These are phyloP conservation scores for Gliomastix tumulicola DNA, from an alignment of 2,329 filamentous ascomycete species.

Conservation along the genomic window DNA sequence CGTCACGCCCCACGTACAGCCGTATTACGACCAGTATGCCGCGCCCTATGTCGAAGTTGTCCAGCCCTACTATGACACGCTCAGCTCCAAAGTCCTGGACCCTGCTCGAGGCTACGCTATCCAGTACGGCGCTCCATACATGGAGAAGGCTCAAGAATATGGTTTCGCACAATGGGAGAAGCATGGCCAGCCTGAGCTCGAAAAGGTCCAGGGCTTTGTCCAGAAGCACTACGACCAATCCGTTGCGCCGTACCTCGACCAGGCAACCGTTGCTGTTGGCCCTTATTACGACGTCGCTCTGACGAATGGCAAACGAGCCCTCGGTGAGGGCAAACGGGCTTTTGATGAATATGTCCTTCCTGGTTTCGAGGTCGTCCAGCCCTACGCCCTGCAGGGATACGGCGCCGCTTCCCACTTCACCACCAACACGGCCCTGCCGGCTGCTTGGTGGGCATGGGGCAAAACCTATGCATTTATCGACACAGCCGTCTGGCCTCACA, in stretches of 20 bases:
- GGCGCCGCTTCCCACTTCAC: conserved; percentile 59
- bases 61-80: conserved; percentile 64
- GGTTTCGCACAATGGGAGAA: conserved; percentile 70
- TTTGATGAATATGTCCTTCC: conserved; percentile 71
- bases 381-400: conserved; percentile 67
- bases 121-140: conserved; percentile 68
- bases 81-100: conserved; percentile 58
- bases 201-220: conserved; percentile 53
- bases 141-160: conserved; percentile 61
- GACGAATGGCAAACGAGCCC: conserved; percentile 52
- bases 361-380: conserved; percentile 64
- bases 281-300: conserved; percentile 69
- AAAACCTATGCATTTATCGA: conserved; percentile 65
- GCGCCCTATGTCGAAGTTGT: conserved; percentile 73
- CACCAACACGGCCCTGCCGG: conserved; percentile 63
- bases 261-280: conserved; percentile 44
- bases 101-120: conserved; percentile 62
- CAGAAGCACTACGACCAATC: conserved; percentile 61
- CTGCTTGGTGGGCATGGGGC: conserved; percentile 63
- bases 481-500: conserved; percentile 70
- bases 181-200: conserved; percentile 67
- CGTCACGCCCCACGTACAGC: conserved; percentile 68
- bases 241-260: conserved; percentile 68
- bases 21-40: conserved; percentile 81
- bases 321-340: conserved; percentile 42